Evolutionary conservation across 192 early-diverging fungal genomes (phyloP), one percentile per base, ranked within the genome.

Genomic region (Linnemannia exigua): DNA sequence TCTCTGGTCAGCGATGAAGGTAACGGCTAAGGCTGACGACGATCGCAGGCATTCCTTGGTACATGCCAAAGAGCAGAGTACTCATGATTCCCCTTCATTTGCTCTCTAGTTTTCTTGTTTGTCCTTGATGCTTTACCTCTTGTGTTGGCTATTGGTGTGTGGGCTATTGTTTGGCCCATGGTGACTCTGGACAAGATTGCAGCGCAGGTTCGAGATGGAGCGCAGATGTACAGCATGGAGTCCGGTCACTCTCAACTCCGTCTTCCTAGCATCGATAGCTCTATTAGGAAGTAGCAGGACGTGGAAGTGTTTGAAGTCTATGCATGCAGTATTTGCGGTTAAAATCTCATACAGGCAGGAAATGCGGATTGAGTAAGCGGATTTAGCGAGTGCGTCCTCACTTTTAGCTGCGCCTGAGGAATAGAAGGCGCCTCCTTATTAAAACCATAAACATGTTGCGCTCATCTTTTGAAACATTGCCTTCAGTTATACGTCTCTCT

Each of bases 131-230:
- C 9, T 37, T 76, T 66, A 20, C 12, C 9, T 8, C 28, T 12
- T 28, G n/a, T n/a, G n/a, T n/a, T n/a, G n/a, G n/a, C n/a, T n/a
- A n/a, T n/a, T n/a, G n/a, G n/a, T 16, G 22, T 77, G n/a, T 82
- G 74, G 74, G 41, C 81, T 1, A 33, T 82, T 28, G 2, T 73
- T 19, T 82, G 81, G 81, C 81, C 81, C 19, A 28, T 75, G 11
- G 46, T 37, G 0, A 36, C 68, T 3, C 70, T 82, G 3, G 70
- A 58, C 17, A 72, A 11, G 3, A 72, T 79, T 22, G 77, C 77
- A 48, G 33, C 47, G 5, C 28, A 51, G 14, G 44, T 72, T 47
- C 71, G 31, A 35, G 47, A 28, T 5, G 71, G 46, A 31, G n/a
- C 58, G 8, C 58, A 46, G 44, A 46, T 46, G 44, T 46, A 46